Conservation (phyloP, 106 monocot genomes). For the Apostasia ramifera region DNA sequence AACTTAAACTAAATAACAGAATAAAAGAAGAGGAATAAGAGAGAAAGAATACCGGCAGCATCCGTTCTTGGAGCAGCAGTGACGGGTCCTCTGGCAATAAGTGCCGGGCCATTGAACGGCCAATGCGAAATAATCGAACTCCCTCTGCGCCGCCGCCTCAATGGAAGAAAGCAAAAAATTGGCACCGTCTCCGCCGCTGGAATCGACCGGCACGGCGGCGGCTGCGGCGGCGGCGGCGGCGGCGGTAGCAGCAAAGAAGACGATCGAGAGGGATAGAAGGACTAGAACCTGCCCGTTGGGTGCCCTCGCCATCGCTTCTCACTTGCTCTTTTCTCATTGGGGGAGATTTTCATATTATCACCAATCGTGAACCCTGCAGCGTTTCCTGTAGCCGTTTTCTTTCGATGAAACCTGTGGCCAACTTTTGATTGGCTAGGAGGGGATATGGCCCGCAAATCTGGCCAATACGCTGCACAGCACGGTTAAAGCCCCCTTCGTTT, state of each 20-base stretch:
- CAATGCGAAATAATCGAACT: conserved; percentile 63
- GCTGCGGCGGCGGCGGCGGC: background rate
- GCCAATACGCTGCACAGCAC: too few species aligned
- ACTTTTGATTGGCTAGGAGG: too few species aligned
- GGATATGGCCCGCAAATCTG: too few species aligned
- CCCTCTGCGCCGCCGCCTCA: conserved; percentile 15
- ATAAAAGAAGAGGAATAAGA: background rate
- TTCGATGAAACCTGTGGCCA: too few species aligned
- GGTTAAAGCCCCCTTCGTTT: too few species aligned
- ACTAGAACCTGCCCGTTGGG: background rate
- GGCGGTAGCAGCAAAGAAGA: background rate
- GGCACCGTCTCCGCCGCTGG: background rate
- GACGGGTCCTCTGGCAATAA: conserved; percentile 30
- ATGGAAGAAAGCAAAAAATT: too few species aligned
- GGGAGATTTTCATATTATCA: too few species aligned
- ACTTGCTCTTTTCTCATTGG: too few species aligned
- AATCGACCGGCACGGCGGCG: background rate
- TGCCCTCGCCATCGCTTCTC: background rate
- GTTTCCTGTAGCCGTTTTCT: too few species aligned
- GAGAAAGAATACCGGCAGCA: conserved; percentile 33
- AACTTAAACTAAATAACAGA: too few species aligned
- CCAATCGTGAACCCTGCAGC: too few species aligned
- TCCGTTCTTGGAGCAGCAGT: conserved; percentile 59
- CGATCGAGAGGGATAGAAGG: background rate
- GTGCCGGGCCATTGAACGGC: conserved; percentile 71